Evolutionary conservation across 352 stramenopile species (phyloP).

Genomic region (Globisporangium alternatum): DNA sequence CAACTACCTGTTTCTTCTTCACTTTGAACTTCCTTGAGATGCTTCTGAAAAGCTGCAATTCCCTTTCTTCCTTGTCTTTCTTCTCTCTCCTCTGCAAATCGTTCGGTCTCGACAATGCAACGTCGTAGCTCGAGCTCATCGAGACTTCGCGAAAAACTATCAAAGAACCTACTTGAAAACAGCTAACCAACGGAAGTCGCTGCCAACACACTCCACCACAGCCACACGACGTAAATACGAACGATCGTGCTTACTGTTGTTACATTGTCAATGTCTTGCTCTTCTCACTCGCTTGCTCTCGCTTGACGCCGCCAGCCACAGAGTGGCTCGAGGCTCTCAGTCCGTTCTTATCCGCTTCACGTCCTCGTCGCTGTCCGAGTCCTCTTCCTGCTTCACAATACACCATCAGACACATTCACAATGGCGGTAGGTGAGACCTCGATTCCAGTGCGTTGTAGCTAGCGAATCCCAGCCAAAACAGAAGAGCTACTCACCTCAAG

Average conservation of each 20-base stretch:
- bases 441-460: no score
- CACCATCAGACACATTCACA: not conserved
- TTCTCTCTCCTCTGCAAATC: no score
- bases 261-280: slow-evolving; percentile 18
- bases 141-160: no score
- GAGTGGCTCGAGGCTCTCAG: slow-evolving; percentile 15
- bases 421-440: slow-evolving; percentile 5
- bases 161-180: no score
- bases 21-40: no score
- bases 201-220: not conserved
- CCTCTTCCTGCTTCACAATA: slow-evolving; percentile 2
- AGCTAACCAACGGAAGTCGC: not conserved
- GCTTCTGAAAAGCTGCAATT: no score
- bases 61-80: no score
- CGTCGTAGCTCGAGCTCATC: no score
- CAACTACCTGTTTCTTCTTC: no score
- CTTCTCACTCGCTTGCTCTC: slow-evolving; percentile 37
- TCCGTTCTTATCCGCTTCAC: slow-evolving; percentile 19
- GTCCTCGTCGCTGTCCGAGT: slow-evolving; percentile 20
- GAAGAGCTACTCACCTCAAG: slow-evolving; percentile 27
- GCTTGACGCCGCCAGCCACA: no score
- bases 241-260: slow-evolving; percentile 12
- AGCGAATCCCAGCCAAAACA: not conserved
- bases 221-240: slow-evolving; percentile 12
- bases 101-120: no score